Conservation (phyloP, 2,329 filamentous ascomycete species). For the Pyrenochaeta sp. region DNA sequence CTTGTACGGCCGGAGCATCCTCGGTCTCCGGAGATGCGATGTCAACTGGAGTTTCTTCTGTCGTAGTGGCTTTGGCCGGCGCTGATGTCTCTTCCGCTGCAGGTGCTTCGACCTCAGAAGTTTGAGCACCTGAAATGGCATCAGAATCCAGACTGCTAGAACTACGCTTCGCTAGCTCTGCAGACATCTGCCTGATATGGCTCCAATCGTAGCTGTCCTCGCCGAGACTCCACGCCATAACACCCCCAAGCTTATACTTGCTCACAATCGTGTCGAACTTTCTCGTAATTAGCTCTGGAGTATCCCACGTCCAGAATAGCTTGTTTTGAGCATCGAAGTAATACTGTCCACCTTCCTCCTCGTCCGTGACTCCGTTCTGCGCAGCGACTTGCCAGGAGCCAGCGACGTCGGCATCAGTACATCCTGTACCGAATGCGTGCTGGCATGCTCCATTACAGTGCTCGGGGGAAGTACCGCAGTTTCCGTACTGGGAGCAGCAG, state of each 20-base stretch:
- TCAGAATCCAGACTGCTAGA: neutral
- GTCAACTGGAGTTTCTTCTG: neutral
- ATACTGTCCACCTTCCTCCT: conserved; percentile 68
- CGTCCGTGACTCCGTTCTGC: conserved; percentile 64
- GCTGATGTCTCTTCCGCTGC: neutral
- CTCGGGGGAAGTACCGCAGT: conserved; percentile 38
- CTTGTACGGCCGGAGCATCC: neutral
- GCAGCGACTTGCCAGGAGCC: conserved; percentile 67
- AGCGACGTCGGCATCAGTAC: conserved; percentile 59
- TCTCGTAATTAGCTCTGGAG: conserved; percentile 63
- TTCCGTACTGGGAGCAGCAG: conserved; percentile 46
- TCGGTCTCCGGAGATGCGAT: neutral
- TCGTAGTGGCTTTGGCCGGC: neutral
- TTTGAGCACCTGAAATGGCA: neutral
- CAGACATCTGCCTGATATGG: conserved; percentile 55
- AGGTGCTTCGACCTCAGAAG: neutral
- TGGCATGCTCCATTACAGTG: conserved; percentile 45
- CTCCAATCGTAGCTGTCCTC: conserved; percentile 64
- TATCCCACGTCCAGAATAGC: conserved; percentile 80
- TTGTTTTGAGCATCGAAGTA: conserved; percentile 69
- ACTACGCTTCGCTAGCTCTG: conserved; percentile 23
- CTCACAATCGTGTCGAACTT: conserved; percentile 71
- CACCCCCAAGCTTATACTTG: conserved; percentile 68
- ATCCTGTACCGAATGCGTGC: conserved; percentile 51
- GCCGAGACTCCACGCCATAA: conserved; percentile 79